Conservation (phyloP, 257 asterid species). For the Knoxia roxburghii region DNA sequence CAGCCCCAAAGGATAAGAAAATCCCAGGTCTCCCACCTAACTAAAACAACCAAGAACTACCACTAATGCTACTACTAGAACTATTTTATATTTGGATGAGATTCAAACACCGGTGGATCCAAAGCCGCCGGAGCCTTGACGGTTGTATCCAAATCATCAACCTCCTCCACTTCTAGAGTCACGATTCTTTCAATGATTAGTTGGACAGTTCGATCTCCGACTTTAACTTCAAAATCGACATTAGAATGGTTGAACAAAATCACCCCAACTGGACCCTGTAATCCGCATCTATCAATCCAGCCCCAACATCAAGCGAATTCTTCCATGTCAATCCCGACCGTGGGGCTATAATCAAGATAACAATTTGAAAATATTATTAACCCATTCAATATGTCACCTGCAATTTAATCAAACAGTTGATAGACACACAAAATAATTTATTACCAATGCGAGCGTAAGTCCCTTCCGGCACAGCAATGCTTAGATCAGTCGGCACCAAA, state of each 20-base stretch:
- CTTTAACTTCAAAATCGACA: conserved; percentile 38
- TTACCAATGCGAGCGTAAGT: conserved; percentile 86
- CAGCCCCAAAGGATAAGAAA: too few relatives aligned
- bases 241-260: conserved; percentile 38
- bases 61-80: neutral
- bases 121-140: conserved; percentile 33
- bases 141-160: conserved; percentile 35
- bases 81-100: too few relatives aligned
- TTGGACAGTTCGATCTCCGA: conserved; percentile 41
- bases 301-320: conserved; percentile 80
- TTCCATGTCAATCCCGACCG: conserved; percentile 85
- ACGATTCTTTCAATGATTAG: conserved; percentile 32
- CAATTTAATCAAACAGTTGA: too few relatives aligned
- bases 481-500: conserved; percentile 71
- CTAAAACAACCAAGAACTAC: neutral
- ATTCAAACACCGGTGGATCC: conserved; percentile 41
- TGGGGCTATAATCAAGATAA: conserved; percentile 38
- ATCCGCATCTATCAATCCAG: conserved; percentile 92
- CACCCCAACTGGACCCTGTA: conserved; percentile 43
- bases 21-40: too few relatives aligned
- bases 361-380: neutral
- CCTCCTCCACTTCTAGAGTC: conserved; percentile 33
- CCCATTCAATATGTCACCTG: neutral
- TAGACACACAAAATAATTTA: too few relatives aligned
- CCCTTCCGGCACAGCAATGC: conserved; percentile 72